Evolutionary conservation across 371 early-diverging fungal genomes (phyloP).

Genomic region (Mucor ambiguus): DNA sequence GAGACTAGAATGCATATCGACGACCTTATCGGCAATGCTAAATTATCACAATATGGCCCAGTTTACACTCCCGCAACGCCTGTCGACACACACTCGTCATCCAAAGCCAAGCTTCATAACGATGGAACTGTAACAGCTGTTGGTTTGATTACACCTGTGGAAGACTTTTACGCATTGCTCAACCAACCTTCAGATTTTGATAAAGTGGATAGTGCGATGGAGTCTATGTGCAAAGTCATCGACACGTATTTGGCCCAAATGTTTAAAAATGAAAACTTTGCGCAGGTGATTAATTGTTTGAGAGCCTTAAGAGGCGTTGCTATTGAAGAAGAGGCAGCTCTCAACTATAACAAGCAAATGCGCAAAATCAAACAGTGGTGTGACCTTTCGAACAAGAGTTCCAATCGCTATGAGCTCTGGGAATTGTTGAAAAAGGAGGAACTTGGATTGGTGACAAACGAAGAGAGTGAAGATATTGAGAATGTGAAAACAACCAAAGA

Average conservation of each 20-base stretch:
- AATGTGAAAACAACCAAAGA: constrained; percentile 19
- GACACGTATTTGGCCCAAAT: constrained; percentile 49
- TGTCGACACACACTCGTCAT: not conserved
- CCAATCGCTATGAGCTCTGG: constrained; percentile 44
- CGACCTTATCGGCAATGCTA: not conserved
- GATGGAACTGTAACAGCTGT: constrained; percentile 29
- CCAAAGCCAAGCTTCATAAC: not conserved
- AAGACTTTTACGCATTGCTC: constrained; percentile 63
- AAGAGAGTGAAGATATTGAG: constrained; percentile 40
- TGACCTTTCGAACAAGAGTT: constrained; percentile 18
- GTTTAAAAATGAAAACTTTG: constrained; percentile 58
- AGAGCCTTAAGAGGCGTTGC: constrained; percentile 47
- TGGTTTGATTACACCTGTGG: constrained; percentile 57
- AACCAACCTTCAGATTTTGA: constrained; percentile 47
- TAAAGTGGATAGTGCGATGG: constrained; percentile 52
- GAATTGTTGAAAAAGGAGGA: constrained; percentile 26
- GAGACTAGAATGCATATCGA: not conserved
- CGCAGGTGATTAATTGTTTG: constrained; percentile 56
- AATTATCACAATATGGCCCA: not conserved
- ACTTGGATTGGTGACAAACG: constrained; percentile 40
- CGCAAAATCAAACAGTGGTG: constrained; percentile 32
- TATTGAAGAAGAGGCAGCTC: constrained; percentile 40
- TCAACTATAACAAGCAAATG: constrained; percentile 45
- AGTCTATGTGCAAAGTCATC: constrained; percentile 60
- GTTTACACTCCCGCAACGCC: not conserved